Percentiles rank a stretch among this genome's conserved stretches.
phyloP scores from a whole-genome alignment of 306 rosid species.

The Quillaja saponaria region DNA sequence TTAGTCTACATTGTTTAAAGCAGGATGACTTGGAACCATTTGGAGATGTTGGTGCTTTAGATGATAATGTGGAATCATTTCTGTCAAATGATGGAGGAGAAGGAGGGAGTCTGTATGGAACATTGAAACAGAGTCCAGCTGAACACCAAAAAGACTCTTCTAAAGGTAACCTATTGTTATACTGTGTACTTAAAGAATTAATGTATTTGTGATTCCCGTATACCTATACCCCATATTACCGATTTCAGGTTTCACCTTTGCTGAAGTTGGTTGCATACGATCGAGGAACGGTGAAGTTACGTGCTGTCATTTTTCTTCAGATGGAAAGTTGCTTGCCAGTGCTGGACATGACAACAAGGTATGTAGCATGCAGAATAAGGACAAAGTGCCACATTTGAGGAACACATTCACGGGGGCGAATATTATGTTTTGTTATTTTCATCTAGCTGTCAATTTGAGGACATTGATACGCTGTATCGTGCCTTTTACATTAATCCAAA shows the following conservation, averaged over 20 bases:
- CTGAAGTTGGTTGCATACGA: constrained; percentile 70
- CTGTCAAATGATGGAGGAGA: constrained; percentile 75
- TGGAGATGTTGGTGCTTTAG: constrained; percentile 86
- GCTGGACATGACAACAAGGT: constrained; percentile 95
- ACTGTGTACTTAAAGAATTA: constrained; percentile 2
- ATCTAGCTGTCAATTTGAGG: neutral
- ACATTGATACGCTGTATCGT: constrained; percentile 7
- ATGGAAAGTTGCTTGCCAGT: constrained; percentile 89
- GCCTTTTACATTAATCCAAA: constrained; percentile 12
- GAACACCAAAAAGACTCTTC: constrained; percentile 71
- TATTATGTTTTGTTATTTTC: constrained; percentile 17
- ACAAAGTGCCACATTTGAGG: constrained; percentile 18
- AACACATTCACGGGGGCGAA: neutral
- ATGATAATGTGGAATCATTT: constrained; percentile 83
- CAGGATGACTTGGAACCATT: constrained; percentile 80
- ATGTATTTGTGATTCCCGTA: too few relatives aligned
- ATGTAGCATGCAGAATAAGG: constrained; percentile 25
- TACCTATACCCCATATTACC: constrained; percentile 26
- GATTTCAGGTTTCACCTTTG: constrained; percentile 75
- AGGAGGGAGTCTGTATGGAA: constrained; percentile 77
- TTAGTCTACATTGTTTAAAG: constrained; percentile 19
- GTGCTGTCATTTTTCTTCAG: constrained; percentile 88
- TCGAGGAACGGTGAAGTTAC: constrained; percentile 62
- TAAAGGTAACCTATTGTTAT: constrained; percentile 51
- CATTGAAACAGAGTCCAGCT: constrained; percentile 67